Conservation (phyloP, 2,329 filamentous ascomycete genomes). For the Teratosphaeria destructans region DNA sequence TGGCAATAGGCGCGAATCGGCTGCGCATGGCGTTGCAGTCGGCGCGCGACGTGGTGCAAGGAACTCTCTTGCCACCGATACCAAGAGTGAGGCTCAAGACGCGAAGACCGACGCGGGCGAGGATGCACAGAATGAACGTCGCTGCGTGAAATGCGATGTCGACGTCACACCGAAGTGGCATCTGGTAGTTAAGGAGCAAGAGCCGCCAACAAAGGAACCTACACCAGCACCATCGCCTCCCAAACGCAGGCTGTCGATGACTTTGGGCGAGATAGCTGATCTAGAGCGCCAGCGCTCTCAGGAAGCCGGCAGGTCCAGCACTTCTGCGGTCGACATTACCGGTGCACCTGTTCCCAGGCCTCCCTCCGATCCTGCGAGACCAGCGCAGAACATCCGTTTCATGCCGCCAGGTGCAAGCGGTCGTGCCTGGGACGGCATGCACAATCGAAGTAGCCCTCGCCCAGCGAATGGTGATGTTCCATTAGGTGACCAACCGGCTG, state of each 20-base stretch:
- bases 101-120: slow-evolving; percentile 14
- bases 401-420: slow-evolving; percentile 20
- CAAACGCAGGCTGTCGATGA: slow-evolving; percentile 12
- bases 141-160: slow-evolving; percentile 40
- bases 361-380: background rate
- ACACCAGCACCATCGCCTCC: slow-evolving; percentile 7
- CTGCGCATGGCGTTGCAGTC: slow-evolving; percentile 21
- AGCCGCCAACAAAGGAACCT: slow-evolving; percentile 6
- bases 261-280: slow-evolving; percentile 16
- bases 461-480: background rate
- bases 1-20: slow-evolving; percentile 30
- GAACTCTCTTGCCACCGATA: slow-evolving; percentile 21
- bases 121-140: slow-evolving; percentile 23
- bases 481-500: background rate
- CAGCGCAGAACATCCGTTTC: slow-evolving; percentile 13
- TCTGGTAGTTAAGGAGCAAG: slow-evolving; percentile 6
- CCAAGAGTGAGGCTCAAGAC: slow-evolving; percentile 19
- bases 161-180: slow-evolving; percentile 60
- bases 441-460: slow-evolving; percentile 11
- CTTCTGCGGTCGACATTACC: background rate
- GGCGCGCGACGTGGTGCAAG: slow-evolving; percentile 23
- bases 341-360: background rate
- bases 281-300: slow-evolving; percentile 5
- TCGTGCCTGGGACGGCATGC: slow-evolving; percentile 21
- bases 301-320: background rate